phyloP scores from a whole-genome alignment of 2,329 filamentous ascomycete genomes.

The Colletotrichum australisinense region DNA sequence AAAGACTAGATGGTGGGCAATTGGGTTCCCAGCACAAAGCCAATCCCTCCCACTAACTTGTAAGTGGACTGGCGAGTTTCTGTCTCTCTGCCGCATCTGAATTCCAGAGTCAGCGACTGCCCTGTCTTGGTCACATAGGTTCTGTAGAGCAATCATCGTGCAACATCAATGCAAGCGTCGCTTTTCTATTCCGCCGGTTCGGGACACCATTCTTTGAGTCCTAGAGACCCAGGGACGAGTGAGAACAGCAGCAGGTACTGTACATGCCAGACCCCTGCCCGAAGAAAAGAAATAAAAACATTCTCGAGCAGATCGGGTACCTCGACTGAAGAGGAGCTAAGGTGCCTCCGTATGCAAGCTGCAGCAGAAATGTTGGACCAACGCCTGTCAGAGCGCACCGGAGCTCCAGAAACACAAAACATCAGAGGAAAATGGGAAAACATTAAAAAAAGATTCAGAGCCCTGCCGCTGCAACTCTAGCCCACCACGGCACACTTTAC shows the following conservation, averaged over 20 bases:
- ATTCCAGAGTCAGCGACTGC: not conserved
- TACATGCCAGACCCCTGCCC: conserved; percentile 3
- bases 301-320: conserved; percentile 19
- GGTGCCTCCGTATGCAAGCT: conserved; percentile 15
- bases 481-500: conserved; percentile 1
- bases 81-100: not conserved
- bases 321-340: conserved; percentile 22
- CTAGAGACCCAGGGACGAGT: no score
- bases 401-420: conserved; percentile 19
- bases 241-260: not conserved
- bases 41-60: conserved; percentile 7
- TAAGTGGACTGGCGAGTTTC: not conserved
- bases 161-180: conserved; percentile 12
- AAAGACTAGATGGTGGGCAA: conserved; percentile 6
- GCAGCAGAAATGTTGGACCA: conserved; percentile 22
- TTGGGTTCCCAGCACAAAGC: conserved; percentile 15
- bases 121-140: not conserved
- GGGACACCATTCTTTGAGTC: not conserved
- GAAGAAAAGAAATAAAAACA: not conserved
- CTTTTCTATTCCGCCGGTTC: not conserved
- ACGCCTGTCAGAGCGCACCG: conserved; percentile 29
- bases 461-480: conserved; percentile 10
- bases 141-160: not conserved
- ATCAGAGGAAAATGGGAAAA: conserved; percentile 7
- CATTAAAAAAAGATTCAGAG: not conserved